These are phyloP conservation scores for Blastobotrys mokoenaii DNA, from an alignment of 805 yeast species.

Conservation along the genomic window DNA sequence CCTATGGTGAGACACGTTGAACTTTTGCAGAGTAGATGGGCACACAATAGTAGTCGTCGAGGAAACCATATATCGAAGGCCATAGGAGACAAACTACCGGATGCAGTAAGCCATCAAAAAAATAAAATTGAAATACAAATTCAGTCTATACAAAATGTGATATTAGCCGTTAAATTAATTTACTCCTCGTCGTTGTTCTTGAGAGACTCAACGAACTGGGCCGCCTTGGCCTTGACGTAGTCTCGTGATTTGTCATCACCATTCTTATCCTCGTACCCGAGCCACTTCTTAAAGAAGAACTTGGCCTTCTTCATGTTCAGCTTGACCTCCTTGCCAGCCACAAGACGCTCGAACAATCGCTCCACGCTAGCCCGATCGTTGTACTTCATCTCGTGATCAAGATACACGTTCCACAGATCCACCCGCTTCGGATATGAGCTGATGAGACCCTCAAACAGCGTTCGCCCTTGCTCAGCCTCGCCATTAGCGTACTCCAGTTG, in stretches of 20 bases:
- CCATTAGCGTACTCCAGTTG: constrained; percentile 75
- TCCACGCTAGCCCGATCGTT: constrained; percentile 37
- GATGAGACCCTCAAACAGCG: constrained; percentile 84
- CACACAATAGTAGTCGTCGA: too few relatives aligned
- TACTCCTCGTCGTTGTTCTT: not conserved
- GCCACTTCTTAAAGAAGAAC: constrained; percentile 91
- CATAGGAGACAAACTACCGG: not conserved
- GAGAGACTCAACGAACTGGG: constrained; percentile 48
- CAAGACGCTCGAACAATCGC: constrained; percentile 74
- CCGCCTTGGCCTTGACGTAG: constrained; percentile 85
- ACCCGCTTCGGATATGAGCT: constrained; percentile 86
- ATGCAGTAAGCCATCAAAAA: not conserved
- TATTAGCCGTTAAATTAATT: not conserved
- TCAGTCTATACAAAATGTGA: not conserved
- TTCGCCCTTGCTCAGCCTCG: constrained; percentile 89
- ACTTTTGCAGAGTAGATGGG: too few relatives aligned
- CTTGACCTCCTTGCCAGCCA: constrained; percentile 41
- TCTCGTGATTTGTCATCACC: constrained; percentile 66
- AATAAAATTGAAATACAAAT: not conserved
- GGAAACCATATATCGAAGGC: too few relatives aligned
- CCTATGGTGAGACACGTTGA: too few relatives aligned
- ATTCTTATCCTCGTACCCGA: constrained; percentile 61
- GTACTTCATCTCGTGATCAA: constrained; percentile 82
- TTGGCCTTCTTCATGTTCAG: constrained; percentile 83
- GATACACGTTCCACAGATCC: constrained; percentile 91